Base-by-base conservation (phyloP, 495 filamentous ascomycete genomes). In the Neurospora sp. region DNA sequence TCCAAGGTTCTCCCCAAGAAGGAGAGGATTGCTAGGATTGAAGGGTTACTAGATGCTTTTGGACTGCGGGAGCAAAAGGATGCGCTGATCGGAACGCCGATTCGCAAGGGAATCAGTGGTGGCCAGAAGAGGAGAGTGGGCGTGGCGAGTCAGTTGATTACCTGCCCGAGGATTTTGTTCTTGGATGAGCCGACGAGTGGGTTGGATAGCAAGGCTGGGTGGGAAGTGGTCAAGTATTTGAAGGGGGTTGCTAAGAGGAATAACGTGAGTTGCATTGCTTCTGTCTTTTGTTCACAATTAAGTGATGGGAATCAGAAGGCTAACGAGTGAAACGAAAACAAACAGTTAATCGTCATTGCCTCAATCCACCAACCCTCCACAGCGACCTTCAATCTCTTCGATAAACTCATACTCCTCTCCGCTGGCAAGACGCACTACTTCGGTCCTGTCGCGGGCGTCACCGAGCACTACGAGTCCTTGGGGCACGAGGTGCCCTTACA, bases 311-410 rank as follows among this genome's bases (percentile, higher is more conserved):
- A 35, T 35, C 31, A 35, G 31, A 84, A 88, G 16, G 14, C 81
- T 92, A 4, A 91, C 70, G 85, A 35, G 31, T 35, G 90, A 12
- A 75, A 85, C 1, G 5, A 7, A n/a, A 86, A 53, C 80, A 93
- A 86, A 59, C 80, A 93, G 78, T 93, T 96, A 17, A 92, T 94
- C 53, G 75, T 81, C 1, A 75, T 96, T 69, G 91, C 90, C 0
- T 90, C 88, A 72, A 94, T 96, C 70, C 93, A 96, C 76, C 93
- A 96, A 76, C 93, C 93, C 3, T 93, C 91, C 2, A 91, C 91
- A 0, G 82, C 88, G 0, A 93, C 90, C 0, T 95, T 94, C 78
- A 83, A 89, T 59, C 86, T 94, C 7, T 96, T 96, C 76, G 91
- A 94, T 77, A 92, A 91, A 76, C 81, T 96, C 0, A 82, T 93